These are phyloP conservation scores for Glycyrrhiza uralensis DNA, from an alignment of 306 rosid genomes.

Conservation along the genomic window DNA sequence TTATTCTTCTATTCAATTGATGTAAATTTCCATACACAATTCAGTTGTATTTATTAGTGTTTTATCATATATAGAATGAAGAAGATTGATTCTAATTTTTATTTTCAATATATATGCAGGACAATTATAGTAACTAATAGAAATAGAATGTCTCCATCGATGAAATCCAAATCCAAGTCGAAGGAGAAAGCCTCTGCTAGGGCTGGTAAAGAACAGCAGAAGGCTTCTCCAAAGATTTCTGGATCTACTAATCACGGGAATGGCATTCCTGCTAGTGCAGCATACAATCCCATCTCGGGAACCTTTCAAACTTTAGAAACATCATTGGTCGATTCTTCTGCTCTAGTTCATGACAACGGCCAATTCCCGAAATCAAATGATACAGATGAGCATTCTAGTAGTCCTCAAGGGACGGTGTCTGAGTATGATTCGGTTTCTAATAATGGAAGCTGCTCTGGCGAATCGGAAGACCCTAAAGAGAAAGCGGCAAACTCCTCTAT, in stretches of 20 bases:
- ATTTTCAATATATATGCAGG: neutral
- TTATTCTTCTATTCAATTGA: neutral
- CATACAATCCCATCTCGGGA: constrained; percentile 60
- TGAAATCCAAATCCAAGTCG: constrained; percentile 68
- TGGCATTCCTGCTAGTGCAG: constrained; percentile 52
- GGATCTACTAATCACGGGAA: constrained; percentile 46
- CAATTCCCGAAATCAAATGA: constrained; percentile 59
- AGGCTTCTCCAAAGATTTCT: constrained; percentile 47
- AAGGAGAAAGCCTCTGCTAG: constrained; percentile 42
- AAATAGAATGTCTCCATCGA: constrained; percentile 72
- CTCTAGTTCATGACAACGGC: constrained; percentile 42
- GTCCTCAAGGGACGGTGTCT: constrained; percentile 41
- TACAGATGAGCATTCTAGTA: constrained; percentile 63
- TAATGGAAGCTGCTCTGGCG: constrained; percentile 86
- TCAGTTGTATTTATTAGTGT: neutral
- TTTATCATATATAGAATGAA: neutral
- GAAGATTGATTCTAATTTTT: neutral
- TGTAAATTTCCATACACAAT: neutral
- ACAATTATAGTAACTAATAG: constrained; percentile 17
- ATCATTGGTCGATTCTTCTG: constrained; percentile 40
- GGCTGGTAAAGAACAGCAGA: constrained; percentile 55
- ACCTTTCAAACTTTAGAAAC: constrained; percentile 67
- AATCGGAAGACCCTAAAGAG: constrained; percentile 78
- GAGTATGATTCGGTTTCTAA: constrained; percentile 85
- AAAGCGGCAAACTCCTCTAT: constrained; percentile 42